A percentile compares a stretch with the other conserved stretches of the same genome.
These are phyloP conservation scores for Blastomyces parvus DNA, from an alignment of 2,329 filamentous ascomycete species.

Conservation along the genomic window DNA sequence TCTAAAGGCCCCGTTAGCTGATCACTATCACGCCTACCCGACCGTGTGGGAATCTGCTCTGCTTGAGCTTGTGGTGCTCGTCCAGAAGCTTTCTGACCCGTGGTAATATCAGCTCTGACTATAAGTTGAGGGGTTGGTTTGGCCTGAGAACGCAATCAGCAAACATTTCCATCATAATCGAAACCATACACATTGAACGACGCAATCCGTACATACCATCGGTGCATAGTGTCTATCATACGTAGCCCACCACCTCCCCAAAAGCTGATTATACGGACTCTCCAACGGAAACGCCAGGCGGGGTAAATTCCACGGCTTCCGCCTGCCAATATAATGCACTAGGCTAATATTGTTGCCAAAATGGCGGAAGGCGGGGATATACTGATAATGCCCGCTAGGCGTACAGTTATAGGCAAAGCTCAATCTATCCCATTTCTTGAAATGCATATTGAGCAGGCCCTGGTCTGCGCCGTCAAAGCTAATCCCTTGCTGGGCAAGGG, in stretches of 20 bases:
- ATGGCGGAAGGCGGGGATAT: slow-evolving; percentile 86
- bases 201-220: slow-evolving; percentile 18
- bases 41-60: not conserved
- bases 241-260: slow-evolving; percentile 85
- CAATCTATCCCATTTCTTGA: slow-evolving; percentile 72
- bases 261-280: slow-evolving; percentile 65
- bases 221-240: slow-evolving; percentile 75
- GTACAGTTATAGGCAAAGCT: slow-evolving; percentile 97
- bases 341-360: slow-evolving; percentile 82
- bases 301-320: slow-evolving; percentile 78
- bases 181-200: not conserved
- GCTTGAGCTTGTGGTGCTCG: not conserved
- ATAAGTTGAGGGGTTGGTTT: not conserved
- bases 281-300: slow-evolving; percentile 28
- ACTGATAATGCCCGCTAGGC: slow-evolving; percentile 93
- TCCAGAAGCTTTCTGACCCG: not conserved
- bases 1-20: not conserved
- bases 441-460: slow-evolving; percentile 90
- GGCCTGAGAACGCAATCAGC: not conserved
- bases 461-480: slow-evolving; percentile 98
- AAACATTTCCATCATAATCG: not conserved
- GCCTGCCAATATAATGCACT: slow-evolving; percentile 86
- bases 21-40: not conserved
- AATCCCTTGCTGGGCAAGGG: slow-evolving; percentile 74
- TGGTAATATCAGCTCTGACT: not conserved